phyloP scores from a whole-genome alignment of 306 rosid genomes.

The Quercus mongolica region DNA sequence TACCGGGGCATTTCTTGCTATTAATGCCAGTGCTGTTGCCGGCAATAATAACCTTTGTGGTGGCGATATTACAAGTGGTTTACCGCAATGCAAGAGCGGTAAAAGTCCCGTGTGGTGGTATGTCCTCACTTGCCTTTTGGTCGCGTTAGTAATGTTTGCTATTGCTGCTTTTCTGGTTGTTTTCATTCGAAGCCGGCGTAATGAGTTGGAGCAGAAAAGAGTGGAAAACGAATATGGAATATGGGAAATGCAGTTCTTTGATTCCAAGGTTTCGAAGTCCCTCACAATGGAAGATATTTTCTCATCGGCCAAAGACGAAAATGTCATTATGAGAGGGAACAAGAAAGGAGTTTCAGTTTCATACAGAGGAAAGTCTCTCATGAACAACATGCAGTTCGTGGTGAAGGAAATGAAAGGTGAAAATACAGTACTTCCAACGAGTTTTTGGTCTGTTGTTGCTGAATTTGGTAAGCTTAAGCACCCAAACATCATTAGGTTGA shows the following conservation, averaged over 20 bases:
- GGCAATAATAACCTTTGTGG: conserved; percentile 68
- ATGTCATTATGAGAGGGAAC: conserved; percentile 38
- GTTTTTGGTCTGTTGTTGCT: conserved; percentile 50
- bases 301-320: conserved; percentile 39
- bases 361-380: conserved; percentile 42
- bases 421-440: conserved; percentile 28
- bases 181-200: conserved; percentile 31
- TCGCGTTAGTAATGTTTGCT: conserved; percentile 25
- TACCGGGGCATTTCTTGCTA: conserved; percentile 70
- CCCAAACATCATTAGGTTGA: conserved; percentile 47
- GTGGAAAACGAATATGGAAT: conserved; percentile 59
- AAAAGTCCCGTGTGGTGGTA: conserved; percentile 42
- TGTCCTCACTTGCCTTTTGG: conserved; percentile 33
- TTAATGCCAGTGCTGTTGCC: conserved; percentile 62
- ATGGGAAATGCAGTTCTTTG: conserved; percentile 68
- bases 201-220: conserved; percentile 29
- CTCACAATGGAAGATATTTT: conserved; percentile 48
- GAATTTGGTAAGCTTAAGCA: conserved; percentile 54
- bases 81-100: conserved; percentile 53
- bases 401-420: conserved; percentile 44
- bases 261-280: conserved; percentile 28
- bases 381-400: conserved; percentile 36
- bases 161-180: conserved; percentile 20
- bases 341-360: conserved; percentile 37
- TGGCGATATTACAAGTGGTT: conserved; percentile 28